Percentiles rank a stretch among this genome's conserved stretches.
Conservation (phyloP, 2,329 filamentous ascomycete species). For the Penicillium sclerotigenum region DNA sequence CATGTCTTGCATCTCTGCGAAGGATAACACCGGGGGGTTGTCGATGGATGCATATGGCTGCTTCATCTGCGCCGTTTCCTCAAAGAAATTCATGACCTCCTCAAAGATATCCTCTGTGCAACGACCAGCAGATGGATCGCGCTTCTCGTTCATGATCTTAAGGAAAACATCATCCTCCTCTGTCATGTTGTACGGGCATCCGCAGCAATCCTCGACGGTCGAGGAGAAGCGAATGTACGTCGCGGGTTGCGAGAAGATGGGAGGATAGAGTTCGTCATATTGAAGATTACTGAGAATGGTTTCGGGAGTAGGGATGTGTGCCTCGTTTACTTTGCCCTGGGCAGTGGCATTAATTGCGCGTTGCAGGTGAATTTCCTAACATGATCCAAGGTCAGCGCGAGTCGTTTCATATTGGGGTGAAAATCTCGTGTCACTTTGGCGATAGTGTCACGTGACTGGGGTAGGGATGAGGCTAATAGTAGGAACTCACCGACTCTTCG, state of each 20-base stretch:
- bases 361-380: constrained; percentile 91
- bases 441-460: constrained; percentile 40
- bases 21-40: constrained; percentile 73
- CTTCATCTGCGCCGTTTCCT: constrained; percentile 77
- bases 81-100: constrained; percentile 89
- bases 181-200: constrained; percentile 90
- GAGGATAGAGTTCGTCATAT: constrained; percentile 86
- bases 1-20: constrained; percentile 70
- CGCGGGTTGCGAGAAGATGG: constrained; percentile 74
- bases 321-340: constrained; percentile 59
- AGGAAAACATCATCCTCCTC: constrained; percentile 85
- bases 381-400: constrained; percentile 18
- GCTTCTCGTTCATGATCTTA: constrained; percentile 77
- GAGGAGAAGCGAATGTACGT: constrained; percentile 98
- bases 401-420: constrained; percentile 15
- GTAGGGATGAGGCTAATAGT: constrained; percentile 34
- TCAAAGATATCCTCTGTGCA: constrained; percentile 92
- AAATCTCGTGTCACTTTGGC: constrained; percentile 34
- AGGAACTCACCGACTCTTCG: constrained; percentile 86
- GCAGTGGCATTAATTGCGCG: constrained; percentile 68
- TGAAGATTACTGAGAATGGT: constrained; percentile 63
- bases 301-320: constrained; percentile 67
- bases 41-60: constrained; percentile 89
- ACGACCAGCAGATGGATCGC: constrained; percentile 54
- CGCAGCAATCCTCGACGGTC: constrained; percentile 92